Base-by-base conservation (phyloP, 306 rosid species). In the Acacia acuminata region DNA sequence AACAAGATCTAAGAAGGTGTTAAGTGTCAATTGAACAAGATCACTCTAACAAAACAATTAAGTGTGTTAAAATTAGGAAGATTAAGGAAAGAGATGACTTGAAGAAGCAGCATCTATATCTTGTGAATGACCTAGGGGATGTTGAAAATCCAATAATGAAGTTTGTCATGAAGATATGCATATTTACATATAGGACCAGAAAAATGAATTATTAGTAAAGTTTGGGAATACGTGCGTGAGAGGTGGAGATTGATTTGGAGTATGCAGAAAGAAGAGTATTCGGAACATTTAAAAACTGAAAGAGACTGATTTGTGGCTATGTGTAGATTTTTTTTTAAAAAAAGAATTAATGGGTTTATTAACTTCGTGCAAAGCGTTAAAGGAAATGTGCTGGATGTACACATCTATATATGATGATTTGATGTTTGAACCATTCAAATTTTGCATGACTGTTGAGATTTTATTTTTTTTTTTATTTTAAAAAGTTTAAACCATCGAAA, bases 301-400 rank as follows among this genome's bases (percentile, higher is more conserved):
- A 76, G 84, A 34, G 89, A 91, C 87, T 44, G 51, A 76, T 77
- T 84, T 88, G 88, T 89, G 85, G 68, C 72, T 53, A 77, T 63
- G 58, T 51, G 1, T 17, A 79, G 82, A 79, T 82, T 66, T 86
- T 30, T n/a, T n/a, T n/a, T n/a, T 27, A 27, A 30, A 10, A 71
- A 48, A 65, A 51, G 22, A 55, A 20, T n/a, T n/a, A 7, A 56
- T 56, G 24, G 51, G 32, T 58, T 58, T 5, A 58, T 58, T 20
- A 20, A 58, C 22, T 58, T 22, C 32, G 0, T 24, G 32, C 27
- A 20, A 25, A 56, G 13, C 27, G 2, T 58, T 58, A 10, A 58
- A 58, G 22, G 10, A 2, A 22, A 58, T 58, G 30, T 22, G 32
- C 65, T 8, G 6, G 65, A 24, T n/a, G 11, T 22, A 51, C 20